Percentiles rank a stretch among this genome's conserved stretches.
These are phyloP conservation scores for Rosa multiflora DNA, from an alignment of 306 rosid species.

Conservation along the genomic window DNA sequence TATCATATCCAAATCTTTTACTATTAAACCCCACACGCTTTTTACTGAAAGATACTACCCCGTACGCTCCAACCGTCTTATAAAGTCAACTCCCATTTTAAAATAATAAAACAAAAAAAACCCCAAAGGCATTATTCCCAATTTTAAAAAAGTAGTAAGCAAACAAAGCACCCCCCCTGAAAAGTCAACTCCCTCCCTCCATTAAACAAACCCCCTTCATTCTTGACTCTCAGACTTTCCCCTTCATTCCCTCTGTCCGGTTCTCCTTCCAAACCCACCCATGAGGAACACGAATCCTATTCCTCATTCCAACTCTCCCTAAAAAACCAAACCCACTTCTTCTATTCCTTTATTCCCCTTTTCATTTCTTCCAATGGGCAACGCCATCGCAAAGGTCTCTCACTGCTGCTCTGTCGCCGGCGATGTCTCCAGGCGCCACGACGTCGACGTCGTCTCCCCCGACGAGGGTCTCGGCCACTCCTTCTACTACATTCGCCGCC, in stretches of 20 bases:
- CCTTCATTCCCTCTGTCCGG: slow-evolving; percentile 12
- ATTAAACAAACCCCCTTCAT: background rate
- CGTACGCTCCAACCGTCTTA: background rate
- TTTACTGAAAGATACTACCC: background rate
- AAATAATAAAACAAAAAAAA: background rate
- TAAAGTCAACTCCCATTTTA: slow-evolving; percentile 23
- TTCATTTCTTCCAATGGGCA: slow-evolving; percentile 52
- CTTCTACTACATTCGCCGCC: slow-evolving; percentile 55
- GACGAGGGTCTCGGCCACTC: slow-evolving; percentile 58
- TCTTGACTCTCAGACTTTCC: background rate
- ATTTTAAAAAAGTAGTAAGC: slow-evolving; percentile 9
- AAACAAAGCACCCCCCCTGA: background rate
- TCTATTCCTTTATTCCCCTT: background rate
- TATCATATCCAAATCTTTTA: background rate
- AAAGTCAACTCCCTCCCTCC: slow-evolving; percentile 49
- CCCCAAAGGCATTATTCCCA: background rate
- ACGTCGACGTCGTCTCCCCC: slow-evolving; percentile 18
- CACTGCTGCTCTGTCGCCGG: slow-evolving; percentile 49
- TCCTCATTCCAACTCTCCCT: background rate
- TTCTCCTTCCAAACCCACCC: background rate
- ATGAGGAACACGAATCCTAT: slow-evolving; percentile 19
- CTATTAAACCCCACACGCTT: slow-evolving; percentile 13
- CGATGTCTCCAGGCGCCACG: slow-evolving; percentile 45
- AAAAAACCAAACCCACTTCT: slow-evolving; percentile 1
- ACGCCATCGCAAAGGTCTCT: slow-evolving; percentile 42